Percentiles rank a stretch among this genome's conserved stretches.
Conservation (phyloP, 2,329 filamentous ascomycete species). For the Hymenoscyphus linearis region DNA sequence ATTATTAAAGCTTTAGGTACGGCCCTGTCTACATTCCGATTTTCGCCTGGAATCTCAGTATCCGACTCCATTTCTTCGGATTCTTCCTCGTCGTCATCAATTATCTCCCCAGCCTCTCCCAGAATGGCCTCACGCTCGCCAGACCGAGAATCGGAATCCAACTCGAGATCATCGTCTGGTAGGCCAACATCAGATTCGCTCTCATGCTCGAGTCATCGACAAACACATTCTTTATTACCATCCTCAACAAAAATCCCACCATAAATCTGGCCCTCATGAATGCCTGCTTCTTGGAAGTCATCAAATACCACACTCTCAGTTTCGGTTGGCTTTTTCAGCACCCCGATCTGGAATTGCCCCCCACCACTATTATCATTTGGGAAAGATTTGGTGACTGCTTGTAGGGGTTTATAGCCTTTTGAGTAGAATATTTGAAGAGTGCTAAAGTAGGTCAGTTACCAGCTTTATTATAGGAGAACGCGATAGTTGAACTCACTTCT, state of each 20-base stretch:
- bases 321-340: constrained; percentile 51
- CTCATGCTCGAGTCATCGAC: constrained; percentile 15
- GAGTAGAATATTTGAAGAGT: constrained; percentile 55
- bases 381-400: constrained; percentile 40
- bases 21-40: too few relatives aligned
- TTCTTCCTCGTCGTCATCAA: not conserved
- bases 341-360: constrained; percentile 56
- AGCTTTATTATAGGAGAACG: too few relatives aligned
- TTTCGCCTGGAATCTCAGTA: not conserved
- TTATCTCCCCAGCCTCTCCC: not conserved
- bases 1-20: too few relatives aligned
- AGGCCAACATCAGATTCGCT: constrained; percentile 10
- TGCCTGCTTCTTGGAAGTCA: constrained; percentile 42
- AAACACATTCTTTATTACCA: constrained; percentile 38
- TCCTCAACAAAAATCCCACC: constrained; percentile 50
- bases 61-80: not conserved
- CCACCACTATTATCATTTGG: constrained; percentile 49
- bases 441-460: constrained; percentile 34
- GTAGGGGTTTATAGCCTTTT: constrained; percentile 39
- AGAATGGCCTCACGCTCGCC: not conserved
- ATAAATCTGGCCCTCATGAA: constrained; percentile 48
- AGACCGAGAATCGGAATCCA: not conserved
- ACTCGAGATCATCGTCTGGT: not conserved
- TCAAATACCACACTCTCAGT: constrained; percentile 41
- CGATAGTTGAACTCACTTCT: constrained; percentile 39